Conservation (phyloP, 2,329 filamentous ascomycete genomes). For the Colletotrichum kahawae region DNA sequence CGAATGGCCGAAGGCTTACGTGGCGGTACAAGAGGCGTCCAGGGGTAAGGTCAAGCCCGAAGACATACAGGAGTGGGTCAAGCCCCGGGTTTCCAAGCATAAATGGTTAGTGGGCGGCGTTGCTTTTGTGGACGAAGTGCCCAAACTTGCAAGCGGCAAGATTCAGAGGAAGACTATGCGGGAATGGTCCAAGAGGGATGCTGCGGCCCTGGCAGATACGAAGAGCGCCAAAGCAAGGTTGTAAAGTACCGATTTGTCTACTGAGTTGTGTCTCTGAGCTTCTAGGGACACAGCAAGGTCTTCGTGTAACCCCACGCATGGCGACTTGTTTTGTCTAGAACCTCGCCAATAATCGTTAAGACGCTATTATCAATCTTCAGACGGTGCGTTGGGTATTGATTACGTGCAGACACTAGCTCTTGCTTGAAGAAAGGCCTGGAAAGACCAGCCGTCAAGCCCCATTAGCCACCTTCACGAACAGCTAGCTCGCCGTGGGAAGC, state of each 20-base stretch:
- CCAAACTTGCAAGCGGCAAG: constrained; percentile 62
- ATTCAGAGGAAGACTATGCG: constrained; percentile 61
- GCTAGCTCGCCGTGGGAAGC: neutral
- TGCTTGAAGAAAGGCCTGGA: neutral
- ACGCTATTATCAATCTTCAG: neutral
- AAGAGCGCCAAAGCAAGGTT: constrained; percentile 5
- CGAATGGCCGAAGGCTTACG: constrained; percentile 59
- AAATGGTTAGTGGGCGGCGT: constrained; percentile 57
- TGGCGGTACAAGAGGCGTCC: constrained; percentile 51
- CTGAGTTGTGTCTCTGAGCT: neutral
- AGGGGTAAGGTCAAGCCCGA: constrained; percentile 50
- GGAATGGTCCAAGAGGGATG: constrained; percentile 62
- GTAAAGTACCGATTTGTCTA: neutral
- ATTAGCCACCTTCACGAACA: neutral
- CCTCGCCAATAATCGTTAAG: neutral
- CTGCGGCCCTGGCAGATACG: constrained; percentile 30
- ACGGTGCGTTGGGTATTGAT: neutral
- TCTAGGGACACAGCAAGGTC: neutral
- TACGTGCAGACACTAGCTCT: neutral
- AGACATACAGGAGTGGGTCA: constrained; percentile 57
- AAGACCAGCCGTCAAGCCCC: neutral
- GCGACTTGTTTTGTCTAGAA: neutral
- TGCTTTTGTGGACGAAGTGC: constrained; percentile 60
- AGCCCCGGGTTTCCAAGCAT: constrained; percentile 53
- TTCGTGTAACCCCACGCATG: neutral